A percentile compares a stretch with the other conserved stretches of the same genome.
These are phyloP conservation scores for Coemansia sp. DNA, from an alignment of 192 early-diverging fungal genomes.

Conservation along the genomic window DNA sequence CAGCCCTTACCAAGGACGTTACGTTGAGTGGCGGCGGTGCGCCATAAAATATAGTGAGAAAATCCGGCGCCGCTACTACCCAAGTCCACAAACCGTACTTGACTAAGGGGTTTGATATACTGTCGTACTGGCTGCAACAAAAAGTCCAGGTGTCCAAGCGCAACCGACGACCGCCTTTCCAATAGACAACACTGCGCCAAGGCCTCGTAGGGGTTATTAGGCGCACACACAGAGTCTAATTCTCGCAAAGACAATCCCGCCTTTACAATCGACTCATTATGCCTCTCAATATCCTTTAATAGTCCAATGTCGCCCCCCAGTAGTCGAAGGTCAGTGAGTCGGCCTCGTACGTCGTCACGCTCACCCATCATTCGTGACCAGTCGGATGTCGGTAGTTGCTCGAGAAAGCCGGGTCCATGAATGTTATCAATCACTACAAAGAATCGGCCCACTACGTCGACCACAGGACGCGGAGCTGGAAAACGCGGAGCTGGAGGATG, in stretches of 20 bases:
- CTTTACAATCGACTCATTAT: constrained; percentile 3
- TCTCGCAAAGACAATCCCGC: neutral
- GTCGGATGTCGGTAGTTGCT: constrained; percentile 23
- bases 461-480: neutral
- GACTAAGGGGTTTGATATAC: constrained; percentile 11
- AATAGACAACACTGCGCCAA: constrained; percentile 7
- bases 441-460: neutral
- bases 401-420: constrained; percentile 14
- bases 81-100: constrained; percentile 38
- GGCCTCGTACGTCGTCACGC: constrained; percentile 27
- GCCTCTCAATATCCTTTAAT: constrained; percentile 12
- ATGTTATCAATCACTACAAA: constrained; percentile 11
- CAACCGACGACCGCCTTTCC: constrained; percentile 19
- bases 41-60: constrained; percentile 43
- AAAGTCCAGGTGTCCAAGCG: constrained; percentile 38
- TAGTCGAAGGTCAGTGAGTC: constrained; percentile 20
- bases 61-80: constrained; percentile 25
- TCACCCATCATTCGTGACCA: constrained; percentile 54
- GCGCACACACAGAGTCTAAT: neutral
- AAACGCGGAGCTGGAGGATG: no score
- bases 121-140: constrained; percentile 18
- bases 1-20: constrained; percentile 17
- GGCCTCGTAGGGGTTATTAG: constrained; percentile 26
- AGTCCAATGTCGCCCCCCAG: constrained; percentile 15
- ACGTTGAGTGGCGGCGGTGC: constrained; percentile 1